A percentile compares a stretch with the other conserved stretches of the same genome.
Conservation (phyloP, 805 yeast species). For the Zygoascus bituminiphila region DNA sequence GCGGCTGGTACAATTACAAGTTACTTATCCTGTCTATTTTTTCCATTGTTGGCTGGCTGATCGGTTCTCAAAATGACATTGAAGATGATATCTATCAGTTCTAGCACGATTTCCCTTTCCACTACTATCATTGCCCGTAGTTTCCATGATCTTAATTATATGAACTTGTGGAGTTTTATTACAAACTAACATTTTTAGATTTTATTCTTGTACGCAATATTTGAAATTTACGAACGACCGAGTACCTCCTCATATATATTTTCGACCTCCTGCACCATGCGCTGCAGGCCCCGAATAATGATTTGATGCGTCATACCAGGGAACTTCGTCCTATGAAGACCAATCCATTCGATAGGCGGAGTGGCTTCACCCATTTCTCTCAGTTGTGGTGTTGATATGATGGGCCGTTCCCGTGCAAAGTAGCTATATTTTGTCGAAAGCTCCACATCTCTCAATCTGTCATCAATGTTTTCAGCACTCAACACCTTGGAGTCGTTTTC, state of each 20-base stretch:
- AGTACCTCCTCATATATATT: conserved; percentile 12
- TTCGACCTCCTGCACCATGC: conserved; percentile 41
- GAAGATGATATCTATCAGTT: no score
- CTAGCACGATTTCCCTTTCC: no score
- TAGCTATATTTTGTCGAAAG: conserved; percentile 39
- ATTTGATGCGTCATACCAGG: conserved; percentile 83
- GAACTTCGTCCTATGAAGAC: conserved; percentile 75
- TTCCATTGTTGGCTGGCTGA: no score
- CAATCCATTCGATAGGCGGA: conserved; percentile 98
- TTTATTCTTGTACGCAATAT: no score
- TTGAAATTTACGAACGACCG: conserved; percentile 14
- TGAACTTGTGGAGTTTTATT: no score
- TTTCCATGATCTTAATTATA: no score
- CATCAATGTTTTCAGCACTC: conserved; percentile 25
- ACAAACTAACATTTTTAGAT: no score
- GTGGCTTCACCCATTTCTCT: conserved; percentile 94
- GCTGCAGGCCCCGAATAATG: conserved; percentile 65
- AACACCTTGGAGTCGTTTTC: conserved; percentile 9
- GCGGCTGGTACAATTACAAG: no score
- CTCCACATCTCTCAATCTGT: conserved; percentile 41
- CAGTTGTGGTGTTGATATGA: conserved; percentile 81
- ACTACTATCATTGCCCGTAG: no score
- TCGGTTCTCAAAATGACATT: no score
- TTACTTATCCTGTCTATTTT: no score
- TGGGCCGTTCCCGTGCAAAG: conserved; percentile 61